Evolutionary conservation across 202 grass and related monocot species (phyloP), one percentile per base, ranked within the genome.

Genomic region (Eragrostis tef): DNA sequence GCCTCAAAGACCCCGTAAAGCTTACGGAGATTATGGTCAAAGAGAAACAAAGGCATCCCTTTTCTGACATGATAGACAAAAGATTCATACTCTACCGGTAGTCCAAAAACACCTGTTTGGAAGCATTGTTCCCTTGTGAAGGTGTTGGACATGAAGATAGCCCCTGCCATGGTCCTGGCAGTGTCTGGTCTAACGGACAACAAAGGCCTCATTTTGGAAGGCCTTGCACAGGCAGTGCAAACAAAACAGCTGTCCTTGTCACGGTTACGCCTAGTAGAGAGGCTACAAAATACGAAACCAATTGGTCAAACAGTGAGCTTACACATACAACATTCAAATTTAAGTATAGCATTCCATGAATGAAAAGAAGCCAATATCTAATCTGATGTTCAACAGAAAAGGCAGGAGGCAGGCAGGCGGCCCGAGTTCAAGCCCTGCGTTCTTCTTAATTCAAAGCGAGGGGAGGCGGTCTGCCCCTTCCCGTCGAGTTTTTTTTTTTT

Each of bases 81-180:
- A 68, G 10, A 62, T 20, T 70, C 47, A 31, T 79, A 88, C 58
- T 78, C 79, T 12, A 78, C 26, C 0, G 89, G 91, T 2, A 94
- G 89, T 4, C 83, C 91, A 3, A 94, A 89, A 7, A 91, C 46
- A 11, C 46, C 52, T 9, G 25, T 2, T 24, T 44, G 51, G 42
- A 94, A 91, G 73, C 86, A 94, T 42, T 76, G 52, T 1, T 80
- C 72, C 79, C 89, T 87, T 8, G 92, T 89, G 25, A 61, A 0
- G 4, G 68, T 85, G 83, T 94, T 94, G 73, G 83, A 91, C 71
- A 94, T 91, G 89, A 94, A 94, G 60, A 94, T 91, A 15, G 89
- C 92, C 12, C 92, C 89, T 8, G 51, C 83, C 80, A 86, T 88
- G 51, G 25, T 11, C 6, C 70, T 81, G 27, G 16, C 15, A 41